Percentiles rank a stretch among this genome's conserved stretches.
These are phyloP conservation scores for Epithele typhae DNA, from an alignment of 768 basidiomycete genomes.

Conservation along the genomic window DNA sequence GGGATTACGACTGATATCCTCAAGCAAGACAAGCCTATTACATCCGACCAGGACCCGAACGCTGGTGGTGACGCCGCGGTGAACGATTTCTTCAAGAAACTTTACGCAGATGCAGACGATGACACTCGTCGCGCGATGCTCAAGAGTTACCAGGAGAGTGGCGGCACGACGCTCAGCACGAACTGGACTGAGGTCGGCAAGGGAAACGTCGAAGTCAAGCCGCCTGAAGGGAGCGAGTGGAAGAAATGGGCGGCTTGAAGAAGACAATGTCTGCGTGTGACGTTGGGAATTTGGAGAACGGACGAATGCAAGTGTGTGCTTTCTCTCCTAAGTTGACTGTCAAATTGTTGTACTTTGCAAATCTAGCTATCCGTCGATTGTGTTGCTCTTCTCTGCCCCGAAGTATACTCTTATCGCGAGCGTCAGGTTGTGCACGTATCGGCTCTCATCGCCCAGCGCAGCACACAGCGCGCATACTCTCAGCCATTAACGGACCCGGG, in stretches of 20 bases:
- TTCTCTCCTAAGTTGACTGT: too few species aligned
- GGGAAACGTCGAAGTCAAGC: constrained; percentile 66
- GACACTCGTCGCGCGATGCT: constrained; percentile 94
- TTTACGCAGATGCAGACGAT: constrained; percentile 87
- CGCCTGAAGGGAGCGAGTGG: constrained; percentile 82
- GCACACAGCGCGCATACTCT: too few species aligned
- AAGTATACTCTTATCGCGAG: too few species aligned
- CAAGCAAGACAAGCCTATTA: constrained; percentile 62
- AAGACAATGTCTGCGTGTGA: neutral
- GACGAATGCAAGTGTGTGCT: too few species aligned
- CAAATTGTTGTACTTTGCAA: too few species aligned
- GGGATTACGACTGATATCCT: constrained; percentile 68
- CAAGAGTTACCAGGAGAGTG: constrained; percentile 95
- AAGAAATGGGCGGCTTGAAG: constrained; percentile 57
- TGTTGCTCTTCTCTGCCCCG: too few species aligned
- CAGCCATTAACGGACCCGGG: too few species aligned
- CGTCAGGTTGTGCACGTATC: too few species aligned
- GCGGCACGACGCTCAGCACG: constrained; percentile 92
- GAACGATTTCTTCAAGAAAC: constrained; percentile 87
- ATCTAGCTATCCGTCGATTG: too few species aligned
- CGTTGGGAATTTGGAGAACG: neutral
- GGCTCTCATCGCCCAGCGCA: too few species aligned
- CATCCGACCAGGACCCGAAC: constrained; percentile 78
- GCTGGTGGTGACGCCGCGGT: constrained; percentile 83
- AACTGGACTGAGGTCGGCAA: constrained; percentile 91